Conservation (phyloP, 2,329 filamentous ascomycete species). For the Penicillium sp. region DNA sequence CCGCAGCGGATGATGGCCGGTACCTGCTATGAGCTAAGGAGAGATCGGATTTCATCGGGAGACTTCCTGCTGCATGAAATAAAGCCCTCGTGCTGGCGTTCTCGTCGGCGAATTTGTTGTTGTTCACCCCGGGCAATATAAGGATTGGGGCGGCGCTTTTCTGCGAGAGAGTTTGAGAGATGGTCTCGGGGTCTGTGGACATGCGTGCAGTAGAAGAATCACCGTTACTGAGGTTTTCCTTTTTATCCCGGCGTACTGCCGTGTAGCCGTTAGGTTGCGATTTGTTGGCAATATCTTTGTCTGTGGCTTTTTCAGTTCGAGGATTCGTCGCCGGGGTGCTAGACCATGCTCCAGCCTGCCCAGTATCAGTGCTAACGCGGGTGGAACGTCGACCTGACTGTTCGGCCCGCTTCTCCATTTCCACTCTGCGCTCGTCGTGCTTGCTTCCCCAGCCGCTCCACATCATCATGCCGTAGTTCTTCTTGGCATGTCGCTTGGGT, state of each 20-base stretch:
- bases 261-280: neutral
- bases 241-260: constrained; percentile 11
- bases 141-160: constrained; percentile 24
- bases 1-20: constrained; percentile 22
- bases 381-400: constrained; percentile 21
- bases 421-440: constrained; percentile 74
- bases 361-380: constrained; percentile 26
- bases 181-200: constrained; percentile 7
- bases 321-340: constrained; percentile 13
- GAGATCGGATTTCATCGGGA: constrained; percentile 22
- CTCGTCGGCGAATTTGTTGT: constrained; percentile 24
- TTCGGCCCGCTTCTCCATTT: constrained; percentile 24
- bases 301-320: neutral
- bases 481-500: constrained; percentile 35
- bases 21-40: constrained; percentile 16
- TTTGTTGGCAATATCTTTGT: neutral
- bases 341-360: constrained; percentile 24
- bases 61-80: constrained; percentile 27
- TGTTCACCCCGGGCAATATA: constrained; percentile 28
- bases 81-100: constrained; percentile 34
- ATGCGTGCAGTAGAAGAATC: neutral
- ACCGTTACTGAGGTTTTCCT: constrained; percentile 1
- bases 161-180: constrained; percentile 13
- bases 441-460: constrained; percentile 89
- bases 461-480: constrained; percentile 72